Evolutionary conservation across 208 protist genomes (phyloP).

Genomic region (Crithidia brevicula): DNA sequence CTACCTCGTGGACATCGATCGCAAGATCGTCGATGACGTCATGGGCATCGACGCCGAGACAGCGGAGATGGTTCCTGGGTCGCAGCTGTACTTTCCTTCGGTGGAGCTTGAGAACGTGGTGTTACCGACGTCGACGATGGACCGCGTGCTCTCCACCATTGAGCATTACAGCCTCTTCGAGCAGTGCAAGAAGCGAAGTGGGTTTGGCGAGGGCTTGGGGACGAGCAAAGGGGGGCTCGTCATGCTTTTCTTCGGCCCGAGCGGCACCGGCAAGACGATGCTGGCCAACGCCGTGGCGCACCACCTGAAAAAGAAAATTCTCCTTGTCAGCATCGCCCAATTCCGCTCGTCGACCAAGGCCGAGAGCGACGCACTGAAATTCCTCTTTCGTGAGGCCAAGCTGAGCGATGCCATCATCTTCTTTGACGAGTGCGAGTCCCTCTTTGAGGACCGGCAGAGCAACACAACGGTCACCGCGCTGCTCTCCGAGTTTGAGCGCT

Average conservation of each 20-base stretch:
- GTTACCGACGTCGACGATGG: slow-evolving; percentile 75
- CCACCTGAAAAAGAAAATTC: slow-evolving; percentile 84
- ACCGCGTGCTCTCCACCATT: slow-evolving; percentile 85
- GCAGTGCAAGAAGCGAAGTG: slow-evolving; percentile 71
- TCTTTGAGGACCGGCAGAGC: slow-evolving; percentile 88
- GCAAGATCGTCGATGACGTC: slow-evolving; percentile 92
- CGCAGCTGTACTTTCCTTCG: slow-evolving; percentile 76
- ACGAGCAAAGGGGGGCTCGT: slow-evolving; percentile 69
- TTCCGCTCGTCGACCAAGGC: slow-evolving; percentile 71
- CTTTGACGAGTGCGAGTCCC: slow-evolving; percentile 94
- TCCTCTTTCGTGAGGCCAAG: slow-evolving; percentile 93
- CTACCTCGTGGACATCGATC: slow-evolving; percentile 91
- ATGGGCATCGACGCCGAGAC: slow-evolving; percentile 91
- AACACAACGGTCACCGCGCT: slow-evolving; percentile 88
- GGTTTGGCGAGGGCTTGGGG: slow-evolving; percentile 81
- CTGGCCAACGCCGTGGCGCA: slow-evolving; percentile 92
- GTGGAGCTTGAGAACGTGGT: slow-evolving; percentile 87
- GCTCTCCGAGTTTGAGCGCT: slow-evolving; percentile 91
- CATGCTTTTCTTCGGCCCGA: slow-evolving; percentile 93
- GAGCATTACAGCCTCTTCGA: slow-evolving; percentile 90
- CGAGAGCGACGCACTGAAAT: slow-evolving; percentile 79
- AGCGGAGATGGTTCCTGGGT: slow-evolving; percentile 90
- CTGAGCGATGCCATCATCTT: slow-evolving; percentile 93
- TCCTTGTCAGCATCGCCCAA: slow-evolving; percentile 87
- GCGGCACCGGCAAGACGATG: slow-evolving; percentile 95